Evolutionary conservation across 2,329 filamentous ascomycete species (phyloP).

Genomic region (Sphaceloma murrayae): DNA sequence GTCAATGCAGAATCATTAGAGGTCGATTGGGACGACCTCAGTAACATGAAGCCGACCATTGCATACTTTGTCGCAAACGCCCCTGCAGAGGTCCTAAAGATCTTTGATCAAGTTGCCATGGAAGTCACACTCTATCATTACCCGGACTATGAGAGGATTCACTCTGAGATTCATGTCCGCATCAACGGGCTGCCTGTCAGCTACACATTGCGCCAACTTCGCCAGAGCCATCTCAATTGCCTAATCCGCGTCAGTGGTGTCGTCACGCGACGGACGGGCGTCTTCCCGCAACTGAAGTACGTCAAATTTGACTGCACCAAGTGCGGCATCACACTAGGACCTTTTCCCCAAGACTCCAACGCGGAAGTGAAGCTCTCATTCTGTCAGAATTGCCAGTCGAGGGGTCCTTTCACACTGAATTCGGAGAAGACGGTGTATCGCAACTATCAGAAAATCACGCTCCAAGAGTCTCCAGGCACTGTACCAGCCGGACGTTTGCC

Average conservation of each 20-base stretch:
- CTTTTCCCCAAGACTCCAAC: slow-evolving; percentile 95
- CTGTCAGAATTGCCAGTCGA: slow-evolving; percentile 92
- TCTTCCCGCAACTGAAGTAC: slow-evolving; percentile 96
- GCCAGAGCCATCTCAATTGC: slow-evolving; percentile 92
- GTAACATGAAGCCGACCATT: slow-evolving; percentile 81
- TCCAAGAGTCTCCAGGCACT: slow-evolving; percentile 94
- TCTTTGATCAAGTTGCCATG: slow-evolving; percentile 95
- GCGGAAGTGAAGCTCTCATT: slow-evolving; percentile 93
- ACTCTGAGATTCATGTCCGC: slow-evolving; percentile 93
- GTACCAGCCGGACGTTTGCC: slow-evolving; percentile 92
- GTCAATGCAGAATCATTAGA: slow-evolving; percentile 93
- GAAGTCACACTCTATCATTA: slow-evolving; percentile 94
- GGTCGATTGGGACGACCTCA: slow-evolving; percentile 88
- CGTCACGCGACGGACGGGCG: slow-evolving; percentile 84
- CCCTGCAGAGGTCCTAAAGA: slow-evolving; percentile 85
- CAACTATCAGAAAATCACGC: slow-evolving; percentile 95
- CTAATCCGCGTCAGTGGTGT: slow-evolving; percentile 90
- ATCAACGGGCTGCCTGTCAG: slow-evolving; percentile 91
- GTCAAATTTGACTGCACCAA: slow-evolving; percentile 97
- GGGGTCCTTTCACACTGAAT: slow-evolving; percentile 89
- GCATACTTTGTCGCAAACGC: slow-evolving; percentile 96
- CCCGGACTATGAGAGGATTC: slow-evolving; percentile 94
- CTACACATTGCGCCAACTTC: slow-evolving; percentile 88
- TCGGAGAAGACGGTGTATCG: slow-evolving; percentile 97
- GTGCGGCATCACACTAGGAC: slow-evolving; percentile 82